A percentile compares a stretch with the other conserved stretches of the same genome.
phyloP scores from a whole-genome alignment of 2,329 filamentous ascomycete genomes.

The Fusarium staphyleae region DNA sequence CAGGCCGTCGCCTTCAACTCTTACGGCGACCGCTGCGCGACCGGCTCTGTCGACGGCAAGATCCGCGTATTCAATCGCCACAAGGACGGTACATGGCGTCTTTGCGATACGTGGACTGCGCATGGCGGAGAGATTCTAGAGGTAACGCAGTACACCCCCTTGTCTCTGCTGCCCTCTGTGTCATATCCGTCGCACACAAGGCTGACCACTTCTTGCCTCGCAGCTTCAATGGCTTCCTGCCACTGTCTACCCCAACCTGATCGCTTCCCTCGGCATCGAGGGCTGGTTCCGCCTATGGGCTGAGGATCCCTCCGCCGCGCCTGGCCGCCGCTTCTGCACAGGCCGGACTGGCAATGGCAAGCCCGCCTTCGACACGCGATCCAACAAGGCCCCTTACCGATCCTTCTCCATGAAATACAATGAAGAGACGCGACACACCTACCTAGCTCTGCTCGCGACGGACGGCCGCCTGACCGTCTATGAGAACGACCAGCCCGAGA shows the following conservation, averaged over 20 bases:
- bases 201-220: constrained; percentile 15
- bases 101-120: constrained; percentile 87
- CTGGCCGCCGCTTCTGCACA: constrained; percentile 81
- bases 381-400: constrained; percentile 69
- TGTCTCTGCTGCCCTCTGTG: constrained; percentile 13
- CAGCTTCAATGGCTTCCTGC: constrained; percentile 94
- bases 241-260: constrained; percentile 82
- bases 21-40: constrained; percentile 90
- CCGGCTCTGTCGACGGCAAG: constrained; percentile 89
- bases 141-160: constrained; percentile 57
- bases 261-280: constrained; percentile 89
- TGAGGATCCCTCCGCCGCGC: constrained; percentile 82
- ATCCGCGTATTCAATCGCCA: constrained; percentile 91
- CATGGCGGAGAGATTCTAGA: constrained; percentile 91
- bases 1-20: constrained; percentile 89
- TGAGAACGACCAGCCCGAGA: constrained; percentile 86
- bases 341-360: constrained; percentile 57
- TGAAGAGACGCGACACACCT: constrained; percentile 80
- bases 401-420: constrained; percentile 87
- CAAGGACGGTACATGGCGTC: constrained; percentile 76
- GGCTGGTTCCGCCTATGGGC: constrained; percentile 92
- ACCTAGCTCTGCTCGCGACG: constrained; percentile 82
- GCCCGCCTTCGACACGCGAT: constrained; percentile 63
- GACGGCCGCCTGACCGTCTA: constrained; percentile 82
- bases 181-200: constrained; percentile 23